Evolutionary conservation across 2,329 filamentous ascomycete species (phyloP), one percentile per base, ranked within the genome.

Genomic region (Keithomyces neogunnii): DNA sequence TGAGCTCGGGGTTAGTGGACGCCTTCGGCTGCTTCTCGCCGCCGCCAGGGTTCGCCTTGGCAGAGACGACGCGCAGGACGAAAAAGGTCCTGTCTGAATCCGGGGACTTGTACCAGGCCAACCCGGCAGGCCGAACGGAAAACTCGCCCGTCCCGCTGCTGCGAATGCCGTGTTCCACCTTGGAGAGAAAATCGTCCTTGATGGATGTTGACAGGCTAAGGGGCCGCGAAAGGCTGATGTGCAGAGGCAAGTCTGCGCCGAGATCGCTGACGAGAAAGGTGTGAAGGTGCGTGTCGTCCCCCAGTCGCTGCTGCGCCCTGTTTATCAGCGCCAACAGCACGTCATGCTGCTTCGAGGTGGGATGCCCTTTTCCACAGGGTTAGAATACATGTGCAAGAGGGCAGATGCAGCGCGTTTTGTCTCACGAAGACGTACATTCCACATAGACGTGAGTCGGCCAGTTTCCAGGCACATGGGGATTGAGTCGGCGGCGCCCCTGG

Each of bases 401-500:
- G 19, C 19, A 19, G 19, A 4, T 9, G 35, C 31, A 49, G 30
- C 8, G 13, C 29, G 44, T 43, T 44, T 35, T 48, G 49, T 44
- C 31, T 39, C 39, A 35, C 50, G 36, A 38, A 36, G 29, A 73
- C 83, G 70, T 76, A 95, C 93, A 99, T 72, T 97, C 92, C 51
- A 96, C 75, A 66, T 95, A 97, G 45, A 97, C 66, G 69, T 97
- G 92, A 35, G 85, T 89, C 1, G 92, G 89, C 93, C 93, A 99
- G 66, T 90, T 89, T 54, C 93, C 93, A 53, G 84, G 81, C 30
- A 92, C 75, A 68, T 99, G 93, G 29, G 92, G 91, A 47, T 83
- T 87, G 52, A 85, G 80, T 42, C 93, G 81, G 63, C 85, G 89
- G 45, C 92, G 84, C 50, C 93, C 93, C 33, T 86, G 86, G 66